Evolutionary conservation across 1,284 basidiomycete genomes (phyloP).

Genomic region (Tylopilus sp.): DNA sequence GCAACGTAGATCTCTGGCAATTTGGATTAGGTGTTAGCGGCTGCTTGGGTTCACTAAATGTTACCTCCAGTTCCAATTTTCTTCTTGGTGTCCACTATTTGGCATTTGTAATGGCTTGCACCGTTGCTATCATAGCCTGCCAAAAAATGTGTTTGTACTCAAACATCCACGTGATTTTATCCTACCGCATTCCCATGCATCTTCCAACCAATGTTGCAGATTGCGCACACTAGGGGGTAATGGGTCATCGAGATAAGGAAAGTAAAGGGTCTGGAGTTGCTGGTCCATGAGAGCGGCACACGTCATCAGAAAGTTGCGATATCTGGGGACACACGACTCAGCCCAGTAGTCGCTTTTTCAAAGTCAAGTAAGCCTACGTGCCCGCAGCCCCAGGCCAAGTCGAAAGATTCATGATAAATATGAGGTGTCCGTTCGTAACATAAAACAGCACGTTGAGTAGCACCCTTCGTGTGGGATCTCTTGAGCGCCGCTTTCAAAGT

Average conservation of each 20-base stretch:
- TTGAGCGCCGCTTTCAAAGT: constrained; percentile 57
- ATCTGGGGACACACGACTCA: constrained; percentile 43
- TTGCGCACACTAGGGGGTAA: constrained; percentile 66
- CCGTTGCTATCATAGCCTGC: constrained; percentile 75
- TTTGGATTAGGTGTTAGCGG: constrained; percentile 1
- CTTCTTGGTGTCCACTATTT: constrained; percentile 61
- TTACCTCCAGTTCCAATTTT: constrained; percentile 80
- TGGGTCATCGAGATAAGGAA: constrained; percentile 51
- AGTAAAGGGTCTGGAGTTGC: constrained; percentile 55
- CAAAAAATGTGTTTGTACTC: constrained; percentile 1
- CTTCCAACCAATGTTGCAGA: constrained; percentile 74
- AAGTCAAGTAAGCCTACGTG: constrained; percentile 29
- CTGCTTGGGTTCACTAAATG: constrained; percentile 1
- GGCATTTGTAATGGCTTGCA: constrained; percentile 51
- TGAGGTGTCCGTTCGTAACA: constrained; percentile 63
- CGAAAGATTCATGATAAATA: constrained; percentile 56
- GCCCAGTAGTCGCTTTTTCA: neutral
- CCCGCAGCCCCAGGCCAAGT: constrained; percentile 73
- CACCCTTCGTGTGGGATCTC: constrained; percentile 48
- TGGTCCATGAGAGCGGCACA: constrained; percentile 73
- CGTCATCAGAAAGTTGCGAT: constrained; percentile 83
- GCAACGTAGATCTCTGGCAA: constrained; percentile 46
- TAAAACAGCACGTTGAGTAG: constrained; percentile 59
- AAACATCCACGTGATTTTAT: neutral
- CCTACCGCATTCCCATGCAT: constrained; percentile 69